Evolutionary conservation across 1,284 basidiomycete genomes (phyloP), one percentile per base, ranked within the genome.

Genomic region (Apiotrichum mycotoxinovorans): DNA sequence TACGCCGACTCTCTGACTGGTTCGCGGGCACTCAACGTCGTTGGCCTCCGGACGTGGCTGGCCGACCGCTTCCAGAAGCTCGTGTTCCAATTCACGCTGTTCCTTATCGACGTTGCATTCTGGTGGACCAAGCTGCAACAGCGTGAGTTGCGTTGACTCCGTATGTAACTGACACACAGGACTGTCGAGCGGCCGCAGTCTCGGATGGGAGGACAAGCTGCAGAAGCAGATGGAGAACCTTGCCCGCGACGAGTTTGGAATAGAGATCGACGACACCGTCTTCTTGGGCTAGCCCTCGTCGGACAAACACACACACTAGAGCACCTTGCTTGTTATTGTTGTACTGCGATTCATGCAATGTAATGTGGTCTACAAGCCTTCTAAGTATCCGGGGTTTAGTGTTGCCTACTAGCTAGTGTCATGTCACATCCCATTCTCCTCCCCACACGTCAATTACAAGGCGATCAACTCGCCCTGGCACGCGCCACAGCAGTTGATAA

Each of bases 1-100:
- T 78, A 71, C 64, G 59, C 71, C 53, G 58, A 83, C 4, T 79
- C 80, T 0, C 85, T 88, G 78, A 75, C 76, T 41, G 82, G 78
- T 48, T 81, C 82, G 52, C 66, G 83, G 12, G 75, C 74, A 4
- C 63, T 79, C 10, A 50, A 50, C 5, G 45, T 51, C 3, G 66
- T 77, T 38, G 78, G 76, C 14, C 52, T 79, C 11, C 51, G 60
- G n/a, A 57, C 64, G 14, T 80, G 75, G 74, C 50, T 77, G 2
- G 35, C 57, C 37, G 78, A 79, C 52, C 66, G 72, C 27, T 61
- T 70, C 17, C 67, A 79, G 40, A 58, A 72, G 18, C 65, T 75
- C 56, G 53, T 78, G 30, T 81, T 81, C 70, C 55, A 71, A 23
- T 42, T 78, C 33, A 77, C 79, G 2, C 64, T 81, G 7, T 64